Percentiles rank a stretch among this genome's conserved stretches.
phyloP scores from a whole-genome alignment of 2,329 filamentous ascomycete species.

The Exophiala viscosa region DNA sequence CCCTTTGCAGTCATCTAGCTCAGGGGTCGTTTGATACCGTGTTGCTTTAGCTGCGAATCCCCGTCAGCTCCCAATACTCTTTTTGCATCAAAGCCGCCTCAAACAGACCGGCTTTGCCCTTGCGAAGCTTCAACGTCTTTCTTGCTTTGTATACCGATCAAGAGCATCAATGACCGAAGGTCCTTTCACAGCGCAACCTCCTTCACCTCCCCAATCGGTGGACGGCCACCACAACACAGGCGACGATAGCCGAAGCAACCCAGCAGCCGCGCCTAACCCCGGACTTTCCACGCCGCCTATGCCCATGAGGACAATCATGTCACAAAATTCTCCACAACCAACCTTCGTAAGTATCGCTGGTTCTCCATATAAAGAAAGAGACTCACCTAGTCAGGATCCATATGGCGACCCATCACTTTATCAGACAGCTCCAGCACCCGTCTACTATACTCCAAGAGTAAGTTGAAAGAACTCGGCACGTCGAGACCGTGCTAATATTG shows the following conservation, averaged over 20 bases:
- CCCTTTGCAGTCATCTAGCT: neutral
- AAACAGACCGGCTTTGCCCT: neutral
- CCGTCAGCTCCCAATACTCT: neutral
- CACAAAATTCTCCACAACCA: constrained; percentile 8
- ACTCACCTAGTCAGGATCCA: constrained; percentile 20
- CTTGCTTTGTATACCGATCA: neutral
- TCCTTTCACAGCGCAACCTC: constrained; percentile 13
- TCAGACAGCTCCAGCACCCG: constrained; percentile 17
- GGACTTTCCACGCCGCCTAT: constrained; percentile 23
- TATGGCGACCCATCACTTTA: constrained; percentile 27
- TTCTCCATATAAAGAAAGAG: neutral
- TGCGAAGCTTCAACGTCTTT: neutral
- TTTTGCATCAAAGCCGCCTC: neutral
- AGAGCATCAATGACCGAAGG: constrained; percentile 15
- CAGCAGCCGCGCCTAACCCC: constrained; percentile 4
- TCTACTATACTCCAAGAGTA: constrained; percentile 25
- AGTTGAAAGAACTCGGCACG: constrained; percentile 1
- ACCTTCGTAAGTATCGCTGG: constrained; percentile 22
- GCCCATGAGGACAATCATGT: constrained; percentile 10
- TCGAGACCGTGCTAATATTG: constrained; percentile 11
- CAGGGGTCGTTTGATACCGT: constrained; percentile 4
- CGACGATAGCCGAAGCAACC: constrained; percentile 8
- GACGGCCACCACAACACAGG: constrained; percentile 19
- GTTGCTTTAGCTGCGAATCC: neutral
- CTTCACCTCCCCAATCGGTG: constrained; percentile 26